Base-by-base conservation (phyloP, 495 filamentous ascomycete species). In the Hypoxylon intermedium region DNA sequence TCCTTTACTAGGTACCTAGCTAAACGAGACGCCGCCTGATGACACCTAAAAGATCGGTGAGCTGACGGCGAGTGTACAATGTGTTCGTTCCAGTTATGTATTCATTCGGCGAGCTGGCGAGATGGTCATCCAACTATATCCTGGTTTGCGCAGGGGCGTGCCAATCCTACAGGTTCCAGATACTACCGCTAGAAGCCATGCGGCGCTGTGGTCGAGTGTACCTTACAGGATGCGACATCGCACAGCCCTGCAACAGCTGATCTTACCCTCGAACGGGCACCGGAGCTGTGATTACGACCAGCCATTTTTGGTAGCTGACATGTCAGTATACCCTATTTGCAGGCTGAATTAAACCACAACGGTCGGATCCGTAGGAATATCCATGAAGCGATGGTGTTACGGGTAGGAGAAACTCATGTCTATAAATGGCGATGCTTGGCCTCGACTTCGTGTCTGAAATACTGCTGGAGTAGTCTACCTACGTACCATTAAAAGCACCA, bases 241-340 rank as follows among this genome's bases (percentile, higher is more conserved):
- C 16, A 26, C 33, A 44, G 20, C 47, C 49, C 41, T 63, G 48
- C 13, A 20, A 42, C 41, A 41, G 54, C 44, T 59, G 61, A 65
- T 65, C 50, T 43, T 59, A 51, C 12, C 31, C 54, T 40, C 21
- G 20, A 58, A 50, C 21, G 15, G 18, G 50, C 28, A 65, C 61
- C 61, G 54, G 44, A 36, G 20, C 45, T 30, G 12, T 5, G 2
- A 15, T 13, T 28, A 50, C 16, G 23, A 50, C 43, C 49, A 59
- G 23, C 49, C 50, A 54, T 54, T 59, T 50, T 46, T 11, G 37
- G 54, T 30, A 43, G 12, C 48, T 30, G 44, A 28, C 44, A 44
- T 3, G 24, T 7, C 24, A 26, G 24, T 7, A 26, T 26, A 7
- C 24, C 24, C 9, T 18, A 52, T 23, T 28, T 26, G 48, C 19